phyloP scores from a whole-genome alignment of 1,139 yeast species.

The Zhuliangozyma parablackwelliae region DNA sequence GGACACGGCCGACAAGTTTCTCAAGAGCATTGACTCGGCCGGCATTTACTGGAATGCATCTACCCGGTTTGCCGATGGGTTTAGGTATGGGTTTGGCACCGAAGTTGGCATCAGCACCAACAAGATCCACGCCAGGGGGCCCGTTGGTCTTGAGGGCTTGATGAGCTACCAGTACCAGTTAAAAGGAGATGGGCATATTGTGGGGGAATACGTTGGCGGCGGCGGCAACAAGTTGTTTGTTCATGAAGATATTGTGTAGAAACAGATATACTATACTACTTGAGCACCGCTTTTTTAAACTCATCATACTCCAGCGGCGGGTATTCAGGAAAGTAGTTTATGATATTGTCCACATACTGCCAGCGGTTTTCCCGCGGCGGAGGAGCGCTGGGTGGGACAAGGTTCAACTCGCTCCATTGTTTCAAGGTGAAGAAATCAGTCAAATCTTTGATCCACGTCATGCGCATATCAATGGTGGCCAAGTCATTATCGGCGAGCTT shows the following conservation, averaged over 20 bases:
- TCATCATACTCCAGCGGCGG: constrained; percentile 38
- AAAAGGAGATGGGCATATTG: constrained; percentile 88
- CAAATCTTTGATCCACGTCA: constrained; percentile 67
- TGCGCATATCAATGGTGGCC: constrained; percentile 53
- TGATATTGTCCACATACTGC: constrained; percentile 23
- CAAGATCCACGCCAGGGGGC: constrained; percentile 97
- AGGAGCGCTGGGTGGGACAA: constrained; percentile 10
- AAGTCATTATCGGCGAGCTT: constrained; percentile 44
- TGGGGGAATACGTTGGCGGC: constrained; percentile 85
- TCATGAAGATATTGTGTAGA: constrained; percentile 50
- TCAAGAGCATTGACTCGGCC: constrained; percentile 87
- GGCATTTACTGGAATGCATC: constrained; percentile 99
- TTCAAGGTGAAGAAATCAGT: constrained; percentile 59
- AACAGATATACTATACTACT: background rate
- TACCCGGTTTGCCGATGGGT: constrained; percentile 97
- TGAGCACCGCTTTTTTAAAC: constrained; percentile 16
- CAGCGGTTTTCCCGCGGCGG: constrained; percentile 12
- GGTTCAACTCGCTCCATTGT: constrained; percentile 52
- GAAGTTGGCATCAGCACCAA: constrained; percentile 98
- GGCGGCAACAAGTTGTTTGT: constrained; percentile 82
- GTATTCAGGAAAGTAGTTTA: constrained; percentile 33
- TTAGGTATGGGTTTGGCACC: constrained; percentile 96
- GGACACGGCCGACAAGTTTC: constrained; percentile 64
- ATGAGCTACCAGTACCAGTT: constrained; percentile 93
- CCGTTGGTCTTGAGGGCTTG: constrained; percentile 95